Conservation (phyloP, 257 asterid genomes). For the Lithospermum erythrorhizon region DNA sequence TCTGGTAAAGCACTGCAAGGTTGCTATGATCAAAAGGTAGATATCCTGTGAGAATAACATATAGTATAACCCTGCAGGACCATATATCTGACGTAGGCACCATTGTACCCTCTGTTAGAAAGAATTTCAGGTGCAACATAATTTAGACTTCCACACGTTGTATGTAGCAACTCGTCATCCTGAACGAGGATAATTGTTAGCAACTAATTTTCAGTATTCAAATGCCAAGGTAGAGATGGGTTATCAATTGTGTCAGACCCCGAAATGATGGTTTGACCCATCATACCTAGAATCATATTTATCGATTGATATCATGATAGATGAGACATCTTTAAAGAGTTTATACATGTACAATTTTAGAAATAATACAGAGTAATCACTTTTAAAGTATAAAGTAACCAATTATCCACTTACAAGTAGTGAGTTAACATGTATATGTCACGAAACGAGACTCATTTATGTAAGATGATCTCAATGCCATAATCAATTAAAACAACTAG, state of each 20-base stretch:
- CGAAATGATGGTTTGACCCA: constrained; percentile 27
- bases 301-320: too few relatives aligned
- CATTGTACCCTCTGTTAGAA: constrained; percentile 80
- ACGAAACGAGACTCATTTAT: too few relatives aligned
- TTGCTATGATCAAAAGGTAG: constrained; percentile 95
- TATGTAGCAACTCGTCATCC: too few relatives aligned
- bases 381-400: too few relatives aligned
- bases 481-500: not conserved
- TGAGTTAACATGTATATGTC: too few relatives aligned
- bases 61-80: constrained; percentile 91
- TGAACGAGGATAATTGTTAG: constrained; percentile 17
- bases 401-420: too few relatives aligned
- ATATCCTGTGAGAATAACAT: constrained; percentile 84
- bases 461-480: too few relatives aligned
- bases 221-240: not conserved
- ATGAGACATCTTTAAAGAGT: too few relatives aligned
- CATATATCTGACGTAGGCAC: constrained; percentile 89
- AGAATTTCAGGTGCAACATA: constrained; percentile 97
- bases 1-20: constrained; percentile 89
- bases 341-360: too few relatives aligned
- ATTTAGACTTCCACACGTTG: constrained; percentile 97
- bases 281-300: too few relatives aligned
- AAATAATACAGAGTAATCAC: constrained; percentile 7
- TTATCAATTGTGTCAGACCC: constrained; percentile 34
- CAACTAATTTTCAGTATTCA: not conserved